Conservation (phyloP, 768 basidiomycete genomes). For the Chalciporus chontae region DNA sequence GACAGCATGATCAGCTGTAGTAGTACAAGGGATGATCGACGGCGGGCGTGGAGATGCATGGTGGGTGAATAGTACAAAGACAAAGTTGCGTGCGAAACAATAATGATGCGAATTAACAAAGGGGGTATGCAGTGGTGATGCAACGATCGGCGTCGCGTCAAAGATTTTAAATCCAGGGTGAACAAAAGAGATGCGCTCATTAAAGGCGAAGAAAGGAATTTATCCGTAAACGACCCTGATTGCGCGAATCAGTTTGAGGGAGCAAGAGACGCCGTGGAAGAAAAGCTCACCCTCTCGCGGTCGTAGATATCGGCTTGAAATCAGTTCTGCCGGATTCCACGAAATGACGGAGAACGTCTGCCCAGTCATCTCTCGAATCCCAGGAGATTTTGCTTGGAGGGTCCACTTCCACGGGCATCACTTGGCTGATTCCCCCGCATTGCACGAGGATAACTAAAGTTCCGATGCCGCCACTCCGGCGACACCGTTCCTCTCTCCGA, state of each 20-base stretch:
- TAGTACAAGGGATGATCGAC: constrained; percentile 23
- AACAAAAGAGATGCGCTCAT: constrained; percentile 9
- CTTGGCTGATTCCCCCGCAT: constrained; percentile 71
- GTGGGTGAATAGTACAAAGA: constrained; percentile 12
- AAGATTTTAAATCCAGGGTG: neutral
- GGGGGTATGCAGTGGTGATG: constrained; percentile 9
- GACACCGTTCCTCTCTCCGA: constrained; percentile 76
- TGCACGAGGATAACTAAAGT: constrained; percentile 73
- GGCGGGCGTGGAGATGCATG: constrained; percentile 22
- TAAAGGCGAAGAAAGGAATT: constrained; percentile 4
- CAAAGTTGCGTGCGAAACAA: constrained; percentile 22
- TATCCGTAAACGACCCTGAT: constrained; percentile 44
- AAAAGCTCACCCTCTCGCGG: constrained; percentile 61
- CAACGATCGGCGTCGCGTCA: constrained; percentile 31
- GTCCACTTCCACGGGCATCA: constrained; percentile 86
- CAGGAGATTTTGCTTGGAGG: constrained; percentile 72
- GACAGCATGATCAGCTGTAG: constrained; percentile 11
- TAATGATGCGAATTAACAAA: constrained; percentile 21
- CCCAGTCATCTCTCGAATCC: constrained; percentile 76
- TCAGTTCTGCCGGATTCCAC: constrained; percentile 70
- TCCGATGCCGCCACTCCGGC: constrained; percentile 72
- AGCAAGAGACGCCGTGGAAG: neutral
- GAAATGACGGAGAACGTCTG: constrained; percentile 62
- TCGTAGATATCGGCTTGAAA: constrained; percentile 82
- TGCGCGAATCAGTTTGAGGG: constrained; percentile 5